A percentile compares a stretch with the other conserved stretches of the same genome.
phyloP scores from a whole-genome alignment of 1,284 basidiomycete species.

The Naganishia liquefaciens region DNA sequence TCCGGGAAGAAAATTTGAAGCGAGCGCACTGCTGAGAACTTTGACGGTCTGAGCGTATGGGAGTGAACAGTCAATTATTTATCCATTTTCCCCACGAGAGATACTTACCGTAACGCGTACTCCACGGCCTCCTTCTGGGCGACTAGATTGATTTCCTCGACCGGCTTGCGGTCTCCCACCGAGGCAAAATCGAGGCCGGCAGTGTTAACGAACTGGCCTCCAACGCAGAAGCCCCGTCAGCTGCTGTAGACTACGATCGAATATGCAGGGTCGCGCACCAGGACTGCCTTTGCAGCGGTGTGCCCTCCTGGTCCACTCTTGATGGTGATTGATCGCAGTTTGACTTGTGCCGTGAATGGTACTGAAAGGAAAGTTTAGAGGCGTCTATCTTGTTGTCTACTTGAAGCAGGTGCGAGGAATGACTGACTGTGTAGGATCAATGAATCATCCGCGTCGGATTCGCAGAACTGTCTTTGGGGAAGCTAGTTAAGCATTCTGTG shows the following conservation, averaged over 20 bases:
- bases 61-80: not conserved
- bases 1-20: conserved; percentile 51
- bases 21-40: conserved; percentile 48
- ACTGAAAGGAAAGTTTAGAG: conserved; percentile 36
- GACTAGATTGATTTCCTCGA: conserved; percentile 47
- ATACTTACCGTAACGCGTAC: conserved; percentile 51
- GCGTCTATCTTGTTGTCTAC: not conserved
- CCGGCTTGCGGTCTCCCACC: conserved; percentile 42
- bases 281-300: conserved; percentile 44
- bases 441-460: conserved; percentile 53
- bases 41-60: conserved; percentile 45
- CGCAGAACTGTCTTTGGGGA: conserved; percentile 37
- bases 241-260: not conserved
- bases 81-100: not conserved
- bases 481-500: not conserved
- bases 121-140: conserved; percentile 46
- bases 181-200: conserved; percentile 52
- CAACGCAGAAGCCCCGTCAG: not conserved
- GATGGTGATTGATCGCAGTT: conserved; percentile 51
- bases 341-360: conserved; percentile 51
- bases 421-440: conserved; percentile 50
- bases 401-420: not conserved
- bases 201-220: conserved; percentile 44
- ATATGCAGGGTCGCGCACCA: conserved; percentile 26
- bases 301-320: conserved; percentile 49